Base-by-base conservation (phyloP, 768 basidiomycete genomes). In the Trametes gibbosa region DNA sequence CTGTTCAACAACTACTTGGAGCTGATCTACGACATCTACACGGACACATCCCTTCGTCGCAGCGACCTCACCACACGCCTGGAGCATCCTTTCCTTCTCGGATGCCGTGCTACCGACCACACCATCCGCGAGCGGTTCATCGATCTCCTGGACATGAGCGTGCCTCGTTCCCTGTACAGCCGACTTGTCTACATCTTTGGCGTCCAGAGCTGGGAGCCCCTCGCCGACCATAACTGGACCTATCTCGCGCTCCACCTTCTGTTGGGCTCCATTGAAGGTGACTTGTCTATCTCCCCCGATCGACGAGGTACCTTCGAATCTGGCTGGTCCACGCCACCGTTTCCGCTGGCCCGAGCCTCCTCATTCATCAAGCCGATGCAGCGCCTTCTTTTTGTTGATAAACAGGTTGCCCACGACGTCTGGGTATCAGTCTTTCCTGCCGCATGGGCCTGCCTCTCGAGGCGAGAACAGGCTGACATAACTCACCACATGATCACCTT, bases 221-320 rank as follows among this genome's bases (percentile, higher is more conserved):
- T 99, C 19, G 85, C 91, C 2, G 94, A 96, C 60, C 84, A 90
- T 54, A 93, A 97, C 66, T 99, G 97, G 97, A 87, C 95, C 34
- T 87, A 90, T 64, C 81, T 98, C 19, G 93, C 95, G 16, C 77
- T 98, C 25, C 90, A 96, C 67, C 84, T 98, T 34, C 76, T 98
- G 9, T 81, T 98, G 17, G 91, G 92, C n/a, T 77, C 82, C n/a
- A 75, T 83, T 16, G 82, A 84, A 51, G 68, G 67, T 5, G 82
- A 82, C 40, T 53, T 67, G 29, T 66, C 68, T 56, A 76, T 72
- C 71, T 81, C 71, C 55, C 66, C 73, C 14, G 74, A 81, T 70
- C 56, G 79, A 73, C 72, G 77, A 69, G 59, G 73, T 61, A 58
- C 67, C 62, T 60, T 74, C 69, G 66, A 77, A 61, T 61, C 71